Evolutionary conservation across 1,284 basidiomycete genomes (phyloP), one percentile per base, ranked within the genome.

Genomic region (Xanthoconium separans): DNA sequence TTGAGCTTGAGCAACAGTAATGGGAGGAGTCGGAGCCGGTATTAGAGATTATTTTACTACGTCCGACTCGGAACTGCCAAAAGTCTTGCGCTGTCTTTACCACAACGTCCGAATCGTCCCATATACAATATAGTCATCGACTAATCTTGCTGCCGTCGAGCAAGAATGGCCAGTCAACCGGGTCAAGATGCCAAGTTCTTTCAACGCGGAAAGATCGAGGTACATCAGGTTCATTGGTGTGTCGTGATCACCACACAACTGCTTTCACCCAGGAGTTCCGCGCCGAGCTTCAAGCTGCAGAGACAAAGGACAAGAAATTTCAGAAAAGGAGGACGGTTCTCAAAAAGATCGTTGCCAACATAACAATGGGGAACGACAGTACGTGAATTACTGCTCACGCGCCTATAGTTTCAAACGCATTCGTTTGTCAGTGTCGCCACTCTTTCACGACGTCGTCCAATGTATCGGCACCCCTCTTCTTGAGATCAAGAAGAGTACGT

Each of bases 401-500:
- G 9, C 27, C 27, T 29, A 53, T 57, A 62, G 61, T 47, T 47
- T 37, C 40, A 43, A 64, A 60, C 49, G 48, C 30, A 30, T 50
- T 30, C 62, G 55, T 57, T 48, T 42, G 56, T 53, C 65, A 98
- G 92, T 99, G 96, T 97, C 94, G 18, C 84, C 90, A 24, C 77
- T 97, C 60, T 96, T 95, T 75, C 82, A 84, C 18, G 94, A 96
- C 63, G 91, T 97, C 48, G 86, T 95, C 13, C 88, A 91, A 65
- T 95, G 91, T 66, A 78, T 97, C 56, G 88, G 89, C 41, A 93
- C 91, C 9, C 91, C 93, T 34, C 75, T 95, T 9, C 80, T 99
- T 37, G 97, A 99, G 73, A 96, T 99, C 72, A 99, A 99, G 82
- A 99, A 99, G 82, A 98, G 96, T 95, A 65, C 70, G 85, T 70